A percentile compares a stretch with the other conserved stretches of the same genome.
Conservation (phyloP, 2,329 filamentous ascomycete species). For the Fusarium sp. region DNA sequence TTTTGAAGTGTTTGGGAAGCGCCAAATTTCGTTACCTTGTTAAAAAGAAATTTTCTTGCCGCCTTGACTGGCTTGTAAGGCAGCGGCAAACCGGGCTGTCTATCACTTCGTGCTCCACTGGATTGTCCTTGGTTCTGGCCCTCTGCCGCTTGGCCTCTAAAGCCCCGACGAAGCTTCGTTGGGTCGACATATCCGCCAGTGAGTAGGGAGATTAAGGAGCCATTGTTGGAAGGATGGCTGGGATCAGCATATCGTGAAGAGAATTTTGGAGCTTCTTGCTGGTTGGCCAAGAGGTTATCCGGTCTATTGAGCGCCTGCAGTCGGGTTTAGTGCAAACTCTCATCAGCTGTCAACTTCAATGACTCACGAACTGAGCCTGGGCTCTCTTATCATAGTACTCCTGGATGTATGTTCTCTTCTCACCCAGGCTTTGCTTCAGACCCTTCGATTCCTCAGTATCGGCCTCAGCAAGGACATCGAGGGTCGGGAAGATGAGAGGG, state of each 20-base stretch:
- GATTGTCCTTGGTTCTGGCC: neutral
- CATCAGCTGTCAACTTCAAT: accelerated
- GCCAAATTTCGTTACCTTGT: neutral
- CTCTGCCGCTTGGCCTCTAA: neutral
- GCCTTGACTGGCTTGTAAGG: neutral
- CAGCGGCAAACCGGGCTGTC: neutral
- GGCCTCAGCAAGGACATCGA: constrained; percentile 4
- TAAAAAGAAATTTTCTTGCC: constrained; percentile 1
- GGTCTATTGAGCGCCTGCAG: neutral
- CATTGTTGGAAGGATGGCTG: constrained; percentile 2
- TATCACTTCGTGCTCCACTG: neutral
- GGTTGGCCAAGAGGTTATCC: constrained; percentile 1
- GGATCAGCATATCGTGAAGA: constrained; percentile 8
- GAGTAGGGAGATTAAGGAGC: neutral
- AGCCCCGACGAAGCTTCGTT: neutral
- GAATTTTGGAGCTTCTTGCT: constrained; percentile 2
- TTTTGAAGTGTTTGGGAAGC: accelerated
- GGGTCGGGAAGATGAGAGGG: constrained; percentile 45
- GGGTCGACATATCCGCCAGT: constrained; percentile 9
- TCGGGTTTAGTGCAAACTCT: neutral
- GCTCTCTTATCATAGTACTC: constrained; percentile 10
- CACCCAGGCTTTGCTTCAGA: neutral
- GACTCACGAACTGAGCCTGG: constrained; percentile 12
- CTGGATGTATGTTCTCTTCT: neutral
- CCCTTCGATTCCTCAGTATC: constrained; percentile 5